Evolutionary conservation across 2,329 filamentous ascomycete genomes (phyloP).

Genomic region (Ophiocordyceps robertsii): DNA sequence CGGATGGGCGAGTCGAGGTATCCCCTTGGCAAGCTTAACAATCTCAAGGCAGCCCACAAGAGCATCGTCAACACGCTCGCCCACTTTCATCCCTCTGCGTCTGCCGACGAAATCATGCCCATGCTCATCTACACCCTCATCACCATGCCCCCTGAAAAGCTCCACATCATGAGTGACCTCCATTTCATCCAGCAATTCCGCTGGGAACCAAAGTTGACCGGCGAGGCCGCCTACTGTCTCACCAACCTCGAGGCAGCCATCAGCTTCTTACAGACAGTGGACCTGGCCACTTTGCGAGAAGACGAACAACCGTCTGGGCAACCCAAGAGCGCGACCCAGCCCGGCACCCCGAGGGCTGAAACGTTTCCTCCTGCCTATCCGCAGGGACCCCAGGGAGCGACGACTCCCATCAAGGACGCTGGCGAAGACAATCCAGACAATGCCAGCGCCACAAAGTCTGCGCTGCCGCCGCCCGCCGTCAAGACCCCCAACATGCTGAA

Average conservation of each 20-base stretch:
- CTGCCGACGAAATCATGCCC: constrained; percentile 91
- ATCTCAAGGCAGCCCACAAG: constrained; percentile 80
- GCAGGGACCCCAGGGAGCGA: constrained; percentile 30
- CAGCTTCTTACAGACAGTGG: constrained; percentile 88
- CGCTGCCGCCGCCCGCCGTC: constrained; percentile 26
- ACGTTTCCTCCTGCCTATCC: constrained; percentile 46
- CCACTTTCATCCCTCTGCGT: constrained; percentile 62
- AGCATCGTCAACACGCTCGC: constrained; percentile 79
- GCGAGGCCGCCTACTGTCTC: constrained; percentile 89
- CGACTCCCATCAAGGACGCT: constrained; percentile 13
- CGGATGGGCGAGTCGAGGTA: constrained; percentile 80
- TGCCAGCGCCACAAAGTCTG: constrained; percentile 20
- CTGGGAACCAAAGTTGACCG: constrained; percentile 72
- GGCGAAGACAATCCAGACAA: constrained; percentile 18
- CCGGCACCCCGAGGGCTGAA: constrained; percentile 31
- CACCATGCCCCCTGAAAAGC: constrained; percentile 70
- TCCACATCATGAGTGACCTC: constrained; percentile 89
- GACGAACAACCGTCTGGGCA: constrained; percentile 64
- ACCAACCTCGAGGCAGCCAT: constrained; percentile 94
- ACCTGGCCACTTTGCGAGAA: constrained; percentile 73
- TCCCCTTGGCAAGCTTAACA: constrained; percentile 80
- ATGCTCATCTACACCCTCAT: constrained; percentile 95
- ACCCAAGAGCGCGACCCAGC: constrained; percentile 33
- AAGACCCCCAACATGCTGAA: constrained; percentile 38
- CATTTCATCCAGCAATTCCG: constrained; percentile 89